Evolutionary conservation across 805 yeast species (phyloP), one percentile per base, ranked within the genome.

Genomic region (Metschnikowia sp.): DNA sequence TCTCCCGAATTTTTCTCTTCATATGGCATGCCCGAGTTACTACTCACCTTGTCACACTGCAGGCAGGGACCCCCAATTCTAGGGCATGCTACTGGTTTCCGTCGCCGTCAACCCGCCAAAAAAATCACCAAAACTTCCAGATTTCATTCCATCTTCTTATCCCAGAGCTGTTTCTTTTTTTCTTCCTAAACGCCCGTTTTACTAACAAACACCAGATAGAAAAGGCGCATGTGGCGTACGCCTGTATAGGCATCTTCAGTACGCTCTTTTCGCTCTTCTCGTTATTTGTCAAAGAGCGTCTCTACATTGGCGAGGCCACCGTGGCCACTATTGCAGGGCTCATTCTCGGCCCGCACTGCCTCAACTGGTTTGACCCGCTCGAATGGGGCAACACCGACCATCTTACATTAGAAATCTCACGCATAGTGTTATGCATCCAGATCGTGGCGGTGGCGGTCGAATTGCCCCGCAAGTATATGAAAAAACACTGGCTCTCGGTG

Each of bases 381-480:
- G 69, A 77, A 5, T 90, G 97, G 97, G 96, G 96, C 0, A 84
- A 89, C 60, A 66, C 87, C 1, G 96, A 91, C 63, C 75, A 76
- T 44, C 81, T 91, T 53, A 90, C 97, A 0, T 70, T 89, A 53
- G 97, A 90, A 60, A 74, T 91, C 12, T 83, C 92, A 47, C 76
- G 97, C 45, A 79, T 90, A 12, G 92, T 89, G 3, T 70, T 90
- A 57, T 84, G 92, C 61, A 79, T 90, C 44, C 97, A 90, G 70
- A 88, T 90, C 56, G 92, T 90, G 59, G 96, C 96, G 9, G 96
- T 88, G 18, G 96, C 96, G 2, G 97, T 90, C 32, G 97, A 90
- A 65, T 72, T 90, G 65, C 97, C 97, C 13, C 81, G 87, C 47
- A 87, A 86, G 62, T 90, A 91, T 64, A 86, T 91, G 92, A 74